phyloP scores from a whole-genome alignment of 805 yeast species.

The Schwanniomyces occidentalis region DNA sequence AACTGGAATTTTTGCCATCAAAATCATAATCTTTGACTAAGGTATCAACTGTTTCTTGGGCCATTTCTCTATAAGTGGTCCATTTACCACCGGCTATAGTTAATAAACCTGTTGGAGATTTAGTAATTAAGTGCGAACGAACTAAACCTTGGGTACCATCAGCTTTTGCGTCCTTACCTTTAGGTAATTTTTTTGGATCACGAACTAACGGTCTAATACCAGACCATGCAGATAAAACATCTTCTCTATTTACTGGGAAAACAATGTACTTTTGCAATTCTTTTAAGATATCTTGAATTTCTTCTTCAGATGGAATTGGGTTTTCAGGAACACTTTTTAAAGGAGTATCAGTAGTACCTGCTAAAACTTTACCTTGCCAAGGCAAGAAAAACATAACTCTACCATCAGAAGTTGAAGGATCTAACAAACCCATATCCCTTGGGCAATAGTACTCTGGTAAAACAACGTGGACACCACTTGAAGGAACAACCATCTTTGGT shows the following conservation, averaged over 20 bases:
- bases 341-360: slow-evolving; percentile 96
- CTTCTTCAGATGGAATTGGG: slow-evolving; percentile 86
- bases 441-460: slow-evolving; percentile 94
- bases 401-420: slow-evolving; percentile 91
- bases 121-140: slow-evolving; percentile 80
- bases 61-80: slow-evolving; percentile 98
- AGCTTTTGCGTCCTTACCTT: slow-evolving; percentile 35
- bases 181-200: slow-evolving; percentile 62
- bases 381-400: slow-evolving; percentile 96
- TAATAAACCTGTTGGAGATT: slow-evolving; percentile 71
- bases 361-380: slow-evolving; percentile 95
- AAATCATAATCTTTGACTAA: slow-evolving; percentile 53
- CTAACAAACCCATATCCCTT: slow-evolving; percentile 80
- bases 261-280: slow-evolving; percentile 89
- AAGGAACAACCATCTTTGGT: slow-evolving; percentile 88
- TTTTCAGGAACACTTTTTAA: slow-evolving; percentile 64
- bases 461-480: slow-evolving; percentile 90
- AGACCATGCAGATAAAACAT: slow-evolving; percentile 93
- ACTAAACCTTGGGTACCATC: slow-evolving; percentile 80
- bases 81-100: slow-evolving; percentile 97
- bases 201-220: slow-evolving; percentile 94
- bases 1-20: slow-evolving; percentile 21
- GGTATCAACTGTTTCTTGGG: slow-evolving; percentile 85
- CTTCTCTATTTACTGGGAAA: slow-evolving; percentile 85
- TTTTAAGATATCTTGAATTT: slow-evolving; percentile 79